These are phyloP conservation scores for Geranium incanum DNA, from an alignment of 441 rosid genomes.

Conservation along the genomic window DNA sequence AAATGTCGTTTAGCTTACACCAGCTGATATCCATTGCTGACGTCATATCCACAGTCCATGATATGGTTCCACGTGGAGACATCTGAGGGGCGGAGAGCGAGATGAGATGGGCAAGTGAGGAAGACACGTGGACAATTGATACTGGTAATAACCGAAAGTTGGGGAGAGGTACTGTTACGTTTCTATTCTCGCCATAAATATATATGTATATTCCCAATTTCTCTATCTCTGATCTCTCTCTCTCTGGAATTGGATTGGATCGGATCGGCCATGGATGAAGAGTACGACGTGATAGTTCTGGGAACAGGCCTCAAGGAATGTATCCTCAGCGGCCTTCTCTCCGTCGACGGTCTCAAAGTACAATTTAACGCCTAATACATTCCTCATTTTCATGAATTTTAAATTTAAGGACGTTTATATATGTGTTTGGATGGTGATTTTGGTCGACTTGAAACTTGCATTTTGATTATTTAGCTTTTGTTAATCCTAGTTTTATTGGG, in stretches of 20 bases:
- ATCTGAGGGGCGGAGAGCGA: background rate
- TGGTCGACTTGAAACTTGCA: too few relatives aligned
- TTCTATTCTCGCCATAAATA: background rate
- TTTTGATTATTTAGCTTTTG: background rate
- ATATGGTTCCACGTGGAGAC: background rate
- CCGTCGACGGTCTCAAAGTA: conserved; percentile 68
- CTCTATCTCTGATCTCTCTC: background rate
- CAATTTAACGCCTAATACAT: too few relatives aligned
- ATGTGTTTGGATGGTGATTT: background rate
- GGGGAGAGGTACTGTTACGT: background rate
- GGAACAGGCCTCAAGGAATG: conserved; percentile 76
- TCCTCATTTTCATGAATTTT: background rate
- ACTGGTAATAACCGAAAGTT: conserved; percentile 1
- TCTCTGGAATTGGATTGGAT: background rate
- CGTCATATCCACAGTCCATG: too few relatives aligned
- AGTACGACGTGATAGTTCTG: conserved; percentile 65
- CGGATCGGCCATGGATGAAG: conserved; percentile 46
- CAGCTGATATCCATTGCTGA: too few relatives aligned
- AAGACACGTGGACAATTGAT: background rate
- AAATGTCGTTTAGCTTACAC: too few relatives aligned
- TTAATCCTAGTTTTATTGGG: background rate
- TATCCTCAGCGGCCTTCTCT: conserved; percentile 70
- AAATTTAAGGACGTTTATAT: too few relatives aligned
- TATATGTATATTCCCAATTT: too few relatives aligned
- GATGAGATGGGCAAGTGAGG: background rate